Percentiles rank a stretch among this genome's conserved stretches.
Conservation (phyloP, 441 rosid species). For the Francoa sonchifolia region DNA sequence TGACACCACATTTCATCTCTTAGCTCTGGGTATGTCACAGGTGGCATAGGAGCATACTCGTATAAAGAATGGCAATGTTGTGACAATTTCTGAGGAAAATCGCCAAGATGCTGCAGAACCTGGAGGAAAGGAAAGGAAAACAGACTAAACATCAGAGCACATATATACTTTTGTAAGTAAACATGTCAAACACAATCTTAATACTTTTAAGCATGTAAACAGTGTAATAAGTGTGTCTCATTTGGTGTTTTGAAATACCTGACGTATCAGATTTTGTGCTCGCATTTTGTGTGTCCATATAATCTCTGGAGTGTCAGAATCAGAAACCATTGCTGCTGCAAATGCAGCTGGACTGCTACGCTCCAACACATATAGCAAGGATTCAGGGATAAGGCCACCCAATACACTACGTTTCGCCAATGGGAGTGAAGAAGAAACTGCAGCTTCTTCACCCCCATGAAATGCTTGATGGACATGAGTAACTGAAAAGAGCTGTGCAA, state of each 20-base stretch:
- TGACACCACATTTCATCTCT: constrained; percentile 99
- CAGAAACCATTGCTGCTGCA: constrained; percentile 99
- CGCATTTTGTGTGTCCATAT: constrained; percentile 99
- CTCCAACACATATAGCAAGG: constrained; percentile 92
- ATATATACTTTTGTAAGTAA: constrained; percentile 6
- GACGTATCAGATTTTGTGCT: constrained; percentile 94
- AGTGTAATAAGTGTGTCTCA: constrained; percentile 6
- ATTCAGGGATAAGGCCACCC: constrained; percentile 99
- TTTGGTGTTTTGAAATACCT: constrained; percentile 37
- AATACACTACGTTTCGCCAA: constrained; percentile 96
- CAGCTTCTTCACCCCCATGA: constrained; percentile 99
- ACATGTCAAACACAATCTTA: constrained; percentile 1
- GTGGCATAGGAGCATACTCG: constrained; percentile 99
- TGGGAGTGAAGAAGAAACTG: constrained; percentile 91
- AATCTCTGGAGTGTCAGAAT: constrained; percentile 99
- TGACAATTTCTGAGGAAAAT: constrained; percentile 90
- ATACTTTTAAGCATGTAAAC: too few relatives aligned
- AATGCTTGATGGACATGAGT: constrained; percentile 99
- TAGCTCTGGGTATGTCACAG: constrained; percentile 96
- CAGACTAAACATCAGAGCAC: constrained; percentile 8
- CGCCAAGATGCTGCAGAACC: constrained; percentile 99
- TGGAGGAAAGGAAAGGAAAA: constrained; percentile 21
- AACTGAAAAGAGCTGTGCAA: constrained; percentile 83
- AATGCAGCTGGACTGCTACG: constrained; percentile 97
- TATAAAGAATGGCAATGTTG: constrained; percentile 95